These are phyloP conservation scores for Neurospora hispaniola DNA, from an alignment of 495 filamentous ascomycete genomes.

Conservation along the genomic window DNA sequence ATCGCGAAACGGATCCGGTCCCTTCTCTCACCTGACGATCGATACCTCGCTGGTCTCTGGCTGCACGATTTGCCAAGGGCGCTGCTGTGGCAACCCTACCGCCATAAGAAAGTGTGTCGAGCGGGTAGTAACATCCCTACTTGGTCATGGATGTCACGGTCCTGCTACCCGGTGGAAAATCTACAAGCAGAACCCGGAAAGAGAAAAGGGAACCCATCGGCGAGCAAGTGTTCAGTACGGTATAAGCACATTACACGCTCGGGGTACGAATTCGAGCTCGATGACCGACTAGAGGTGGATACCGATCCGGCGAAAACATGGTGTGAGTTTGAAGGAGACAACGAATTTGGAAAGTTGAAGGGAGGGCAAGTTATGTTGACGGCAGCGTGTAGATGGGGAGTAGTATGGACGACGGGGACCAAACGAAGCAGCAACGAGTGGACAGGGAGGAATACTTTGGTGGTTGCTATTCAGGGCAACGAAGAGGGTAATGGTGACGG, in stretches of 20 bases:
- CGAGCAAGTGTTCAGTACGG: neutral
- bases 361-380: conserved; percentile 3
- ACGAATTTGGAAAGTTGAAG: neutral
- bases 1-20: conserved; percentile 6
- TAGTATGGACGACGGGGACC: neutral
- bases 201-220: neutral
- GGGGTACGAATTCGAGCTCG: neutral
- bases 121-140: neutral
- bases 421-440: neutral
- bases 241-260: conserved; percentile 8
- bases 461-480: neutral
- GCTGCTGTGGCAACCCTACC: conserved; percentile 7
- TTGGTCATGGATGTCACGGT: conserved; percentile 10
- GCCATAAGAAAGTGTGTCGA: conserved; percentile 6
- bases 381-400: conserved; percentile 1
- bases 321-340: conserved; percentile 5
- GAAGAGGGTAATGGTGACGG: neutral
- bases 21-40: neutral
- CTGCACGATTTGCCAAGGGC: conserved; percentile 3
- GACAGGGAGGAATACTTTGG: conserved; percentile 2
- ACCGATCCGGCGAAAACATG: neutral
- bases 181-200: neutral
- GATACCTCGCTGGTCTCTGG: conserved; percentile 11
- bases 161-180: neutral
- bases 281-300: conserved; percentile 4